Base-by-base conservation (phyloP, 352 stramenopile species). In the Hyaloperonospora arabidopsidis region DNA sequence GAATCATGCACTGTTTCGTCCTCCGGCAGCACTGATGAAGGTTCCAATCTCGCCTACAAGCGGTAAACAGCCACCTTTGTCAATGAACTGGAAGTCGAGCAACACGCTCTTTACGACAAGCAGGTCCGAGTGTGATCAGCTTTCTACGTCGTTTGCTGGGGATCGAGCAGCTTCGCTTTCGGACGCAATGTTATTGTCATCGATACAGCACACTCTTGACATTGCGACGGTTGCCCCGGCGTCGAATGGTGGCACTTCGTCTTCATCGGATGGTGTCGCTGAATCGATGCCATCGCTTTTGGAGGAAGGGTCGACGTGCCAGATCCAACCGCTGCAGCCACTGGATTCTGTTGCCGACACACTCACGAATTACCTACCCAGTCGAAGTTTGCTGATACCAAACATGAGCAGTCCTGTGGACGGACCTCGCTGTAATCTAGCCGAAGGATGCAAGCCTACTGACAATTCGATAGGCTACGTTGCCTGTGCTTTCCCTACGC, bases 181-280 rank as follows among this genome's bases (percentile, higher is more conserved):
- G 0, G 74, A 79, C 49, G 71, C 63, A 5, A 74, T 79, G 54
- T 45, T 80, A 35, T 54, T 81, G n/a, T 79, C 70, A 15, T 80
- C 73, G 0, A 76, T 80, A 22, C 70, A 81, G 32, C 62, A 72
- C 41, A 65, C 63, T 12, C 48, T 60, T 22, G 68, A 70, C 13
- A 38, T 57, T 8, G 54, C 41, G 11, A 62, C 55, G 12, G 49
- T 40, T 48, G 49, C 46, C 22, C 45, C 58, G 19, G 25, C 39
- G 46, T 32, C 47, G 6, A 58, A 38, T 11, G 57, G 59, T 23
- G 56, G 50, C 56, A 54, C 47, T 36, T 38, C 48, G 19, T 11
- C 36, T 2, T 57, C 54, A 5, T 15, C 45, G 8, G 59, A 63
- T 12, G 44, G 17, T 57, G 52, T 18, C 10, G 23, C 44, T 11